Evolutionary conservation across 345 rosid species (phyloP), one percentile per base, ranked within the genome.

Genomic region (Lumnitzera racemosa): DNA sequence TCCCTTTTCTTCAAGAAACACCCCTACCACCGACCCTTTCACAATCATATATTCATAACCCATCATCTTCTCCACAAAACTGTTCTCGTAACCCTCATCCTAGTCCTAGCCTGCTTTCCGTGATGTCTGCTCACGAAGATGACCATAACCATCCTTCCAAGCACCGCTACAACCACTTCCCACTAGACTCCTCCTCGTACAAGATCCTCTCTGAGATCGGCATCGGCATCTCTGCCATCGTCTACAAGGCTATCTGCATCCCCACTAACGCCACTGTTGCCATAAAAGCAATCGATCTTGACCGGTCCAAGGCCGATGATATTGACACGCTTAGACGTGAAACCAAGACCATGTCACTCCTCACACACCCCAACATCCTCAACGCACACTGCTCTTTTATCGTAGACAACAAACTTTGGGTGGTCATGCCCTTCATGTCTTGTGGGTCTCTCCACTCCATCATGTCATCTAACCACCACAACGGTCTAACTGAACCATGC

Each of bases 361-460:
- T 85, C 46, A 83, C 92, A 17, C 98, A 87, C 68, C 91, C 88
- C 0, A 89, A 89, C 48, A 77, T 91, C 65, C 92, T 91, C 60
- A 77, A 76, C 27, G 90, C 96, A 24, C 86, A 80, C 65, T 89
- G 95, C 47, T 91, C 95, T 13, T 91, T 89, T 86, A 80, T 80
- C 4, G 95, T 86, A 13, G 92, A 72, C 62, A 79, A 73, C 24
- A 78, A 78, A 51, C 95, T 91, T 49, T 91, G 98, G 96, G 90
- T 91, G 24, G 90, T 91, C 47, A 89, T 87, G 98, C 96, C 98
- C 0, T 91, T 91, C 76, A 87, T 91, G 96, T 83, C 92, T 2
- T 83, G 83, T 1, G 96, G 98, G 47, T 91, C 98, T 3, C 67
- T 87, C 17, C 95, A 85, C 31, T 91, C 94, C 55, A 82, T 89